Evolutionary conservation across 2,329 filamentous ascomycete genomes (phyloP), one percentile per base, ranked within the genome.

Genomic region (Alternaria atra): DNA sequence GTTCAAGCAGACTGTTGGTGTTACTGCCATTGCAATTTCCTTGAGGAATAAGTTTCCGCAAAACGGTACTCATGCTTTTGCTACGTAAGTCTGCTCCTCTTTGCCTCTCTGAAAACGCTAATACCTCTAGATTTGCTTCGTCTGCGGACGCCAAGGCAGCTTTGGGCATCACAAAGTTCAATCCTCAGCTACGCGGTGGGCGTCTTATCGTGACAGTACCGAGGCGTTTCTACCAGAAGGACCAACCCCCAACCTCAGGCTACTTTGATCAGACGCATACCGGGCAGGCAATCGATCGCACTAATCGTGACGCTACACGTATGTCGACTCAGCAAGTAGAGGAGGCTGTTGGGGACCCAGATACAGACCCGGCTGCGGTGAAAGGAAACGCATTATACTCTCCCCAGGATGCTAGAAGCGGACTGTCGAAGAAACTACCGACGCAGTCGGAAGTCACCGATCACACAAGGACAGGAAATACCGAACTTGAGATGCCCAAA

Each of bases 401-500:
- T 60, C 72, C 76, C 44, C 76, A 78, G 62, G 76, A 77, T 63
- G 76, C 70, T 68, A 73, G 76, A 61, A 77, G 76, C 66, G 72
- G 67, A 62, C 56, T 76, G 60, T 67, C 50, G 42, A 66, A 62
- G 43, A 66, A 64, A 55, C 50, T 58, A 17, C 43, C 43, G 23
- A 54, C 30, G 20, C 43, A 65, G 32, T 46, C 27, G 20, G 43
- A 63, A 4, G 30, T 52, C 15, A 20, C 15, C 5, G 40, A 51
- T 23, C 37, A 42, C 8, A 6, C 40, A n/a, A 35, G 35, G 6
- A 35, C 32, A 13, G 66, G 58, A 37, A 73, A 66, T 34, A 66
- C 68, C 17, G 63, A 68, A 37, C 17, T 48, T 8, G 63, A 60
- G 9, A 73, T 72, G 52, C 8, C 52, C 6, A 73, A 68, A 60